A percentile compares a stretch with the other conserved stretches of the same genome.
Evolutionary conservation across 352 stramenopile species (phyloP).

Genomic region (Phytophthora lateralis): DNA sequence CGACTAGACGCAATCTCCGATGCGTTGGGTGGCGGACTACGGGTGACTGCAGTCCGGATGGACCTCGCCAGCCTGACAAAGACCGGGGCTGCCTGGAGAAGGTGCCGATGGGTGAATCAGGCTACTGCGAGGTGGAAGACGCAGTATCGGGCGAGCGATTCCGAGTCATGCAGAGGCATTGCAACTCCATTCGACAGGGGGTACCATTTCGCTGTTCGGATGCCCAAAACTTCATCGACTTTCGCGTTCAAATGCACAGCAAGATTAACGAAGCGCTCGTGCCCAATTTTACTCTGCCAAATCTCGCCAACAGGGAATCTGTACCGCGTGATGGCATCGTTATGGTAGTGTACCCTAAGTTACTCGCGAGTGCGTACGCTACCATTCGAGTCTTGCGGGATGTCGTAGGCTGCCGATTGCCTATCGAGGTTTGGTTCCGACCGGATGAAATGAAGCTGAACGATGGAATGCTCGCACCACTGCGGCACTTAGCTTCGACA

Average conservation of each 20-base stretch:
- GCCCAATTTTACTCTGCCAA: background rate
- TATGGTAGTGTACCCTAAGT: conserved; percentile 8
- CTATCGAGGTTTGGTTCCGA: conserved; percentile 4
- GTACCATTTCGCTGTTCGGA: background rate
- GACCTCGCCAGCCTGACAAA: background rate
- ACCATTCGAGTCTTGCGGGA: conserved; percentile 1
- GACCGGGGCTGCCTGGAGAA: background rate
- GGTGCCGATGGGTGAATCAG: background rate
- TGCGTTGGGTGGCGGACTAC: background rate
- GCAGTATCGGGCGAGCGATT: background rate
- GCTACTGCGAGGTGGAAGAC: background rate
- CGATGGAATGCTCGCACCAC: background rate
- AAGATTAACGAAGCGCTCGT: background rate
- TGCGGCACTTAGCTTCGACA: background rate
- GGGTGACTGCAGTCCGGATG: background rate
- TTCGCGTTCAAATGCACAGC: background rate
- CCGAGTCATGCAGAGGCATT: background rate
- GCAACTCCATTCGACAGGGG: background rate
- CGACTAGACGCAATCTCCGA: background rate
- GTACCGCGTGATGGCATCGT: background rate
- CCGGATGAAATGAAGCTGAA: background rate
- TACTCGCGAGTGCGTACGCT: conserved; percentile 4
- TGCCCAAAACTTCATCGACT: background rate
- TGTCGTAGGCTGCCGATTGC: background rate
- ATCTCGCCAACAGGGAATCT: background rate